Percentiles rank a stretch among this genome's conserved stretches.
Conservation (phyloP, 345 rosid species). For the Nephelium lappaceum region DNA sequence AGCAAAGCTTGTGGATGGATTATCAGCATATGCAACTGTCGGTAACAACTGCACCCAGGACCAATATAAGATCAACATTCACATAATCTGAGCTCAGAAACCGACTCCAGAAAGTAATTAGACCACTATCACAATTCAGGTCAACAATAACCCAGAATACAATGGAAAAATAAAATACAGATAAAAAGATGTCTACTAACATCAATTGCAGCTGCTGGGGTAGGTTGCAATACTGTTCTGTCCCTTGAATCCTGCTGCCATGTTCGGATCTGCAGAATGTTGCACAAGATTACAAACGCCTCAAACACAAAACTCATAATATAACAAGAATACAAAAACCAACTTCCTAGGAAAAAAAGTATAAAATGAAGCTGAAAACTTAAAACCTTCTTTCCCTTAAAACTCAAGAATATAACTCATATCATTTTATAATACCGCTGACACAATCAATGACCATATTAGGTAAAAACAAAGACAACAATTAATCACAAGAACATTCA, state of each 20-base stretch:
- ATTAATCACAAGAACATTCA: neutral
- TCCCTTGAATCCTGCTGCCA: constrained; percentile 87
- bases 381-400: too few species aligned
- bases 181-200: constrained; percentile 42
- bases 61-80: constrained; percentile 19
- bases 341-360: neutral
- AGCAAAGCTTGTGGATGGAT: constrained; percentile 94
- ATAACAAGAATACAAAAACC: neutral
- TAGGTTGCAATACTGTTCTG: constrained; percentile 76
- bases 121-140: neutral
- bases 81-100: constrained; percentile 18
- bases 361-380: too few species aligned
- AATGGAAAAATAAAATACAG: constrained; percentile 15
- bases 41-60: constrained; percentile 77
- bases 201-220: constrained; percentile 95
- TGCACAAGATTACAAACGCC: constrained; percentile 14
- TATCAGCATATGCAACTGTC: constrained; percentile 82
- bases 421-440: neutral
- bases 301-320: constrained; percentile 7
- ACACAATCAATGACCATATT: neutral
- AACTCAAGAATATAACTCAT: neutral
- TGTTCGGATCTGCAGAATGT: constrained; percentile 63
- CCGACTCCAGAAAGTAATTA: neutral
- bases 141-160: constrained; percentile 14
- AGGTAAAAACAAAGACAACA: neutral